Base-by-base conservation (phyloP, 2,329 filamentous ascomycete genomes). In the Colletotrichum gigasporum region DNA sequence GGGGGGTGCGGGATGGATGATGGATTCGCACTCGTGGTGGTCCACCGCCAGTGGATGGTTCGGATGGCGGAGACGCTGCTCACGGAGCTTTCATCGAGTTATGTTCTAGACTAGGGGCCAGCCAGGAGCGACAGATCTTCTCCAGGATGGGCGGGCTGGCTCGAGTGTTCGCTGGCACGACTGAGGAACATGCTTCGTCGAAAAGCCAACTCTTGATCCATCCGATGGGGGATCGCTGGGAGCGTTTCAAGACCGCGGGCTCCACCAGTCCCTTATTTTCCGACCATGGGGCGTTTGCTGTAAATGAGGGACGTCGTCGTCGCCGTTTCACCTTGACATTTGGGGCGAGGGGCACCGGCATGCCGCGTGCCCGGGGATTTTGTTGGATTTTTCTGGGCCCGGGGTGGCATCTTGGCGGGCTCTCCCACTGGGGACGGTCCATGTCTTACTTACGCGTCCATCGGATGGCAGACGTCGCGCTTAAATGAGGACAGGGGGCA, bases 401-500 rank as follows among this genome's bases (percentile, higher is more conserved):
- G 42, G 22, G n/a, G 28, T 26, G n/a, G n/a, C n/a, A n/a, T n/a
- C 16, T 59, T 20, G 32, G 20, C 9, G 14, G 32, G 16, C 18
- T 47, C 20, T 39, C 8, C 39, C 20, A 28, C 39, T 6, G 11
- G 30, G 56, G 56, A 41, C 26, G 18, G 34, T 42, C 54, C 61
- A 54, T 54, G 56, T 42, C 26, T 42, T 35, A 50, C 37, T 64
- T 61, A 61, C 56, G 42, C 61, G 56, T 54, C 41, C 48, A 54
- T 64, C 42, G 18, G 48, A 61, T 54, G 28, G 34, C 35, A 50
- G 26, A 55, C 30, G 56, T 62, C 42, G 50, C 56, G 56, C 22
- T 42, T 65, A 65, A 50, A 65, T 50, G 56, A 64, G 28, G 48
- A 41, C 61, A 64, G 56, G 61, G 56, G 20, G n/a, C 20, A 64